Evolutionary conservation across 2,329 filamentous ascomycete genomes (phyloP).

Genomic region (Akanthomyces uredinophilus): DNA sequence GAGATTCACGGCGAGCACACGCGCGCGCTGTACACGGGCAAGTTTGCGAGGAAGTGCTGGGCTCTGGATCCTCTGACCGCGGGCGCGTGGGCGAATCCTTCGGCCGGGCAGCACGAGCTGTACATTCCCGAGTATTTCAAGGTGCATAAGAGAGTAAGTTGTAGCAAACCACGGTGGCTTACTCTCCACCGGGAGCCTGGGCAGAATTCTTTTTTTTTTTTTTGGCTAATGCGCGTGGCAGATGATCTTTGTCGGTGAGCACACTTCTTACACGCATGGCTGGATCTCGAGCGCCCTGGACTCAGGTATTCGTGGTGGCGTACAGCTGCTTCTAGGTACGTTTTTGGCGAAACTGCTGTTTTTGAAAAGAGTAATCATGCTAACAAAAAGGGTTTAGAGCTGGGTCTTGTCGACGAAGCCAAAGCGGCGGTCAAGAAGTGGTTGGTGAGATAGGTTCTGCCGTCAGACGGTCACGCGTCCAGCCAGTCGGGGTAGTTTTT

Average conservation of each 20-base stretch:
- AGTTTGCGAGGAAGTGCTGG: conserved; percentile 63
- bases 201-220: too few species aligned
- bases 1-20: conserved; percentile 61
- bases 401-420: conserved; percentile 65
- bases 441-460: conserved; percentile 53
- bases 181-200: too few species aligned
- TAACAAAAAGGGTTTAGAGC: conserved; percentile 36
- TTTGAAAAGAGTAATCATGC: background rate
- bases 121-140: conserved; percentile 70
- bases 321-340: conserved; percentile 42
- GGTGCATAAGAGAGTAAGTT: conserved; percentile 50
- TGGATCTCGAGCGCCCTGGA: conserved; percentile 66
- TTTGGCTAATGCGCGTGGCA: background rate
- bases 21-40: conserved; percentile 58
- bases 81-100: conserved; percentile 57
- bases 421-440: conserved; percentile 59
- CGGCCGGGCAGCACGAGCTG: conserved; percentile 60
- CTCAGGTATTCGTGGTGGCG: conserved; percentile 59
- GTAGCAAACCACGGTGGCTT: background rate
- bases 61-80: conserved; percentile 54
- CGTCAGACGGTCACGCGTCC: too few species aligned
- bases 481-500: too few species aligned
- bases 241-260: conserved; percentile 62
- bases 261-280: conserved; percentile 66
- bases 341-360: background rate